Evolutionary conservation across 2,329 filamentous ascomycete species (phyloP), one percentile per base, ranked within the genome.

Genomic region (Cladosporium phlei): DNA sequence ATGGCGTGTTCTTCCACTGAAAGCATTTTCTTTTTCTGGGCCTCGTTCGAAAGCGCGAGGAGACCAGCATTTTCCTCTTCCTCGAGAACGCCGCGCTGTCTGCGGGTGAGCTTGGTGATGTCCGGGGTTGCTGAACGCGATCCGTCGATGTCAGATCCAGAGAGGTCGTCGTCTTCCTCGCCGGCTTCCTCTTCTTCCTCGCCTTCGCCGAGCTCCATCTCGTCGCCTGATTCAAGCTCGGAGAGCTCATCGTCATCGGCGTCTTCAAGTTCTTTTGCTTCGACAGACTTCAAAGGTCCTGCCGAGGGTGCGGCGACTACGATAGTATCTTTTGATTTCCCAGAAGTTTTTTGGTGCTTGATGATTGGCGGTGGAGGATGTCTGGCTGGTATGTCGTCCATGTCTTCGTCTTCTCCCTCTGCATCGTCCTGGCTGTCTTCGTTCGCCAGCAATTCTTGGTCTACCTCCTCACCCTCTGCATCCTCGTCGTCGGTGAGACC

Each of bases 1-100:
- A 86, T 85, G 37, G 80, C 80, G 59, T 85, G 80, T 59, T 88
- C 84, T 61, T 86, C 84, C 0, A 81, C 83, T 0, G 83, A 86
- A 38, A 87, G 69, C 55, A 85, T 80, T 59, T 86, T 85, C 67
- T 85, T 84, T 61, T 82, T 78, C 66, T 84, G 80, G n/a, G 80
- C 80, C 63, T 84, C 80, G 67, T 82, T 83, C 7, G 77, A 78
- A 7, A 82, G 66, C 38, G 65, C 69, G 65, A 73, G 73, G 56
- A 70, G 67, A 50, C 52, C 71, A 35, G 59, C 72, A 21, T 57
- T 54, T 52, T 67, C 75, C 43, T 58, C 73, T n/a, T n/a, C n/a
- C 44, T 79, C 73, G 30, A 76, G 67, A 44, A 73, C 73, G 2
- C 80, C 80, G 46, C 82, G 70, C 66, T 88, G 84, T 40, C 84